phyloP scores from a whole-genome alignment of 345 rosid genomes.

The Lepidium aucheri region DNA sequence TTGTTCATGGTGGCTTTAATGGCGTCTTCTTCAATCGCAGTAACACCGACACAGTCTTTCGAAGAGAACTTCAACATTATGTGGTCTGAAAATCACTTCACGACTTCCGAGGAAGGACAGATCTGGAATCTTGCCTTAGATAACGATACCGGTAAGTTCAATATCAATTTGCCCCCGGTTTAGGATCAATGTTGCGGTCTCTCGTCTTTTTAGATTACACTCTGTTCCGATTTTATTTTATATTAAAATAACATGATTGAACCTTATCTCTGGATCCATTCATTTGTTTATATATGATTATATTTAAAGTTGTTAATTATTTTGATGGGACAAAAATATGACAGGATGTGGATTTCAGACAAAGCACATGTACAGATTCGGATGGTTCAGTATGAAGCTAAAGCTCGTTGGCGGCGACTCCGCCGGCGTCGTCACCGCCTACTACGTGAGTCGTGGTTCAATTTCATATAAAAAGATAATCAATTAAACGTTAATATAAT shows the following conservation, averaged over 20 bases:
- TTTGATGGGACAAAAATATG: not conserved
- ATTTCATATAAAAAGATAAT: not conserved
- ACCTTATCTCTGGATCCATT: not conserved
- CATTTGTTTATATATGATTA: not conserved
- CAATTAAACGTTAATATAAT: not conserved
- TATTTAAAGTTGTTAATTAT: not conserved
- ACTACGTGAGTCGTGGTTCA: constrained; percentile 45
- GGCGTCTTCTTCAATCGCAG: constrained; percentile 29
- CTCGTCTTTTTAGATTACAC: not conserved
- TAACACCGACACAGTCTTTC: constrained; percentile 45
- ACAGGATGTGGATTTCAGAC: constrained; percentile 96
- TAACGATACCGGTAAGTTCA: constrained; percentile 70
- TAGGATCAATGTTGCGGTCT: not conserved
- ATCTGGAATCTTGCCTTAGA: constrained; percentile 93
- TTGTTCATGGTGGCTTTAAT: constrained; percentile 31
- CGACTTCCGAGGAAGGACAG: constrained; percentile 87
- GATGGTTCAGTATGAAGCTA: constrained; percentile 98
- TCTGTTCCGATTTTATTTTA: not conserved
- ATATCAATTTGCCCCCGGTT: not conserved
- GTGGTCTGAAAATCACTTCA: constrained; percentile 93
- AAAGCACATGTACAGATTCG: constrained; percentile 83
- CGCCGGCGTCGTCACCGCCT: constrained; percentile 96
- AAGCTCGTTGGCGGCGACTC: constrained; percentile 94
- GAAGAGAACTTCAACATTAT: constrained; percentile 85
- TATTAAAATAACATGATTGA: not conserved